phyloP scores from a whole-genome alignment of 2,329 filamentous ascomycete genomes.

The Podosphaera leucotricha region DNA sequence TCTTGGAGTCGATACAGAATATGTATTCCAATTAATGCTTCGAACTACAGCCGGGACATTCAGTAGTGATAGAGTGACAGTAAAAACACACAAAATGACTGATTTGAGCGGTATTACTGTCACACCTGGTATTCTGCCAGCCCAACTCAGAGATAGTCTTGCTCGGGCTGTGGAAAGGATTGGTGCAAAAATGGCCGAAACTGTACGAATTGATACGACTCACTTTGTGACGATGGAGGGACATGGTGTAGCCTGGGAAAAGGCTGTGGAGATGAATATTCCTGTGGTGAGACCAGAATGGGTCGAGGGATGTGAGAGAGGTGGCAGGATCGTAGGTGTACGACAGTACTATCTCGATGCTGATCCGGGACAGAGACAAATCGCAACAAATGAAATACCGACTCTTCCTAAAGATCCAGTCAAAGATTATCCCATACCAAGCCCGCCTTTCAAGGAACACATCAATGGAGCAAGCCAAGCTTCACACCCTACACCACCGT shows the following conservation, averaged over 20 bases:
- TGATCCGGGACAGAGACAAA: constrained; percentile 21
- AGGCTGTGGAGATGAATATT: constrained; percentile 92
- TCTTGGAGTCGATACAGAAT: constrained; percentile 87
- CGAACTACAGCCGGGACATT: constrained; percentile 77
- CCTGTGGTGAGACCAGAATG: constrained; percentile 92
- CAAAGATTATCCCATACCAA: constrained; percentile 5
- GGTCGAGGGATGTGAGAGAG: constrained; percentile 88
- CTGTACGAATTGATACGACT: constrained; percentile 86
- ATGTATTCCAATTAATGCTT: constrained; percentile 79
- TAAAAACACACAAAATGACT: constrained; percentile 96
- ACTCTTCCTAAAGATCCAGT: constrained; percentile 6
- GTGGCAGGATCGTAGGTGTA: constrained; percentile 78
- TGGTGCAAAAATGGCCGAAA: constrained; percentile 75
- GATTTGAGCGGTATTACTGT: constrained; percentile 89
- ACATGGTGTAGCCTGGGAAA: constrained; percentile 76
- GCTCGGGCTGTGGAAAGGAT: constrained; percentile 60
- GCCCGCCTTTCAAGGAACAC: constrained; percentile 5
- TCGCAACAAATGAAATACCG: constrained; percentile 7
- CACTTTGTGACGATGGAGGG: constrained; percentile 96
- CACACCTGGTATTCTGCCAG: constrained; percentile 66
- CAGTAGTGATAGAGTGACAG: constrained; percentile 57
- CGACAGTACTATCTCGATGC: constrained; percentile 92
- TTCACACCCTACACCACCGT: constrained; percentile 13
- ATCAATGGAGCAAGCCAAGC: constrained; percentile 10
- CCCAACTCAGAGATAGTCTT: constrained; percentile 47